These are phyloP conservation scores for Eremochloa ophiuroides DNA, from an alignment of 176 grass and related monocot species.

Conservation along the genomic window DNA sequence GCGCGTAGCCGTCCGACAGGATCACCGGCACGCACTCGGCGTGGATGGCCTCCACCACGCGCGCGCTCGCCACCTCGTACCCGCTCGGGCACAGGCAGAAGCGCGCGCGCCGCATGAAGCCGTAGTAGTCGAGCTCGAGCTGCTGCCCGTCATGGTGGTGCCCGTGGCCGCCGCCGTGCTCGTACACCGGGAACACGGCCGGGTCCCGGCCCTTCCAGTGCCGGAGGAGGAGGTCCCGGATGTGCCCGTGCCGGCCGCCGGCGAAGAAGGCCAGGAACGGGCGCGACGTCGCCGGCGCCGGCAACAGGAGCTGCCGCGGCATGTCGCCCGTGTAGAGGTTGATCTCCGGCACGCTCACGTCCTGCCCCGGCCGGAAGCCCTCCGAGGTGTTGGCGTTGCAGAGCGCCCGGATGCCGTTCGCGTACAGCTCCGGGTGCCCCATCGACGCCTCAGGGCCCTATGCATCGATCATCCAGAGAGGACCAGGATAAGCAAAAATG, in stretches of 20 bases:
- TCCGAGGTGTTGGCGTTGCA: slow-evolving; percentile 84
- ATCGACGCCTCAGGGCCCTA: slow-evolving; percentile 56
- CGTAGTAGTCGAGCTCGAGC: slow-evolving; percentile 62
- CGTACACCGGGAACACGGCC: slow-evolving; percentile 41
- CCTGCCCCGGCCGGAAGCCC: slow-evolving; percentile 57
- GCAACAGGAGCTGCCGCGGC: slow-evolving; percentile 34
- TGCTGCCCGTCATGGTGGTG: no score
- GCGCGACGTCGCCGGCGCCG: slow-evolving; percentile 7
- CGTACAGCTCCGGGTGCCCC: slow-evolving; percentile 39
- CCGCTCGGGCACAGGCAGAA: slow-evolving; percentile 88
- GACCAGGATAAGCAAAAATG: no score
- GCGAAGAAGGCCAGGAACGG: slow-evolving; percentile 70
- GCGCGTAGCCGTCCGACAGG: slow-evolving; percentile 45
- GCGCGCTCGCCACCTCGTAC: slow-evolving; percentile 69
- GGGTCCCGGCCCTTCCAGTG: slow-evolving; percentile 60
- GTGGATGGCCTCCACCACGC: slow-evolving; percentile 75
- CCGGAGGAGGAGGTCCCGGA: slow-evolving; percentile 47
- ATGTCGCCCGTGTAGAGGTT: slow-evolving; percentile 52
- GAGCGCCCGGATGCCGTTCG: slow-evolving; percentile 57
- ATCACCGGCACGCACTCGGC: slow-evolving; percentile 74
- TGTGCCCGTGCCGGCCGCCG: slow-evolving; percentile 47
- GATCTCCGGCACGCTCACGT: slow-evolving; percentile 68
- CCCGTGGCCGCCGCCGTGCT: no score
- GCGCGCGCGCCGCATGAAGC: slow-evolving; percentile 43
- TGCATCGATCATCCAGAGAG: no score